Evolutionary conservation across 78 protist species (phyloP).

Genomic region (Goniomonas avonlea): DNA sequence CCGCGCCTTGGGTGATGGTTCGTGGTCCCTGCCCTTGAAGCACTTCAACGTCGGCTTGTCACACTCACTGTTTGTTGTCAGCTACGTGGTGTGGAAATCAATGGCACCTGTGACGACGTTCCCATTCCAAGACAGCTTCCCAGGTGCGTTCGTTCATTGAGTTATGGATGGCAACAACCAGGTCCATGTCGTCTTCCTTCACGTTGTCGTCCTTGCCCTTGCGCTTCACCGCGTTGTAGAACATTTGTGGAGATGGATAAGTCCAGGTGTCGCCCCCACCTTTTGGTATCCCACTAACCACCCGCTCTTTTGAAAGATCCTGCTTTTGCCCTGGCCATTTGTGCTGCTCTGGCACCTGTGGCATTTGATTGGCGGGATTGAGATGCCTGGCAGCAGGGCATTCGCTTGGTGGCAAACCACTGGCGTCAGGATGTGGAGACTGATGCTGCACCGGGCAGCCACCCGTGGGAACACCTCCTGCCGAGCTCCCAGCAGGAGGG

Average conservation of each 20-base stretch:
- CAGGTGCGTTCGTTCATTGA: conserved; percentile 66
- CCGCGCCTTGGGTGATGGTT: conserved; percentile 58
- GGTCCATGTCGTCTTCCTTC: conserved; percentile 51
- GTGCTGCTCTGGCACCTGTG: too few species aligned
- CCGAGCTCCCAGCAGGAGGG: too few species aligned
- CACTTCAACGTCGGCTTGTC: neutral
- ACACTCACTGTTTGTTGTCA: neutral
- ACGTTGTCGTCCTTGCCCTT: conserved; percentile 60
- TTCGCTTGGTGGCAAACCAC: too few species aligned
- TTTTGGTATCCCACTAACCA: too few species aligned
- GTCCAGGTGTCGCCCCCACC: conserved; percentile 53
- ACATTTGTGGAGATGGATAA: conserved; percentile 69
- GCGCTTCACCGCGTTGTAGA: conserved; percentile 64
- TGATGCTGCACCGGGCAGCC: too few species aligned
- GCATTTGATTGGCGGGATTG: too few species aligned
- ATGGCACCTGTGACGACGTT: neutral
- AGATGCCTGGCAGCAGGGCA: too few species aligned
- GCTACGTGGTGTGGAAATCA: neutral
- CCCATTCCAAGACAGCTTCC: conserved; percentile 64
- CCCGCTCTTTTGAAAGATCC: too few species aligned
- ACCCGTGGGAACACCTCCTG: too few species aligned
- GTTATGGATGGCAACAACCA: conserved; percentile 65
- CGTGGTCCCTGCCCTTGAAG: neutral
- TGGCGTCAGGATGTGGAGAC: too few species aligned
- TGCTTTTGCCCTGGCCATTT: too few species aligned